Evolutionary conservation across 106 monocot species (phyloP).

Genomic region (Ottelia alismoides): DNA sequence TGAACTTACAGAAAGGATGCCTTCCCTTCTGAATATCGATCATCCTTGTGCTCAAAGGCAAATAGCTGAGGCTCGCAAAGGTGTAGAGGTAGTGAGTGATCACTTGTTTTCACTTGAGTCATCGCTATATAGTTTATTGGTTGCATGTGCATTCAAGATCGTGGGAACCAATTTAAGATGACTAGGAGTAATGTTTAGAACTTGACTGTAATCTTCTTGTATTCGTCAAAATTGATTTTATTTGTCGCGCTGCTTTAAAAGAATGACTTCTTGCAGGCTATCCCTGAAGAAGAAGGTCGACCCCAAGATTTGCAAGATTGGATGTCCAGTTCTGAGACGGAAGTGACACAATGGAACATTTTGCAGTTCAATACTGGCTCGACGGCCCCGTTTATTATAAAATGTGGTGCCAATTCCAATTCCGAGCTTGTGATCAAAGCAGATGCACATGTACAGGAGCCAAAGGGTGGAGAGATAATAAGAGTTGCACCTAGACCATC

Average conservation of each 20-base stretch:
- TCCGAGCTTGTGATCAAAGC: slow-evolving; percentile 87
- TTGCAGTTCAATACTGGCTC: slow-evolving; percentile 96
- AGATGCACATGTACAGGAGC: slow-evolving; percentile 61
- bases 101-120: too few species aligned
- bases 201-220: too few species aligned
- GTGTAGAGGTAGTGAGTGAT: slow-evolving; percentile 90
- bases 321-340: slow-evolving; percentile 22
- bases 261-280: slow-evolving; percentile 54
- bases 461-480: slow-evolving; percentile 77
- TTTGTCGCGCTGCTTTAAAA: too few species aligned
- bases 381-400: slow-evolving; percentile 81
- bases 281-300: slow-evolving; percentile 37
- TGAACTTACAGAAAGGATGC: slow-evolving; percentile 73
- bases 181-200: too few species aligned
- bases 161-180: too few species aligned
- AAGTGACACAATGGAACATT: slow-evolving; percentile 91
- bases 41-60: slow-evolving; percentile 87
- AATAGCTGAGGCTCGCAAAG: slow-evolving; percentile 61
- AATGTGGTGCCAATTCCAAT: slow-evolving; percentile 87
- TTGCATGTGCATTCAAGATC: too few species aligned
- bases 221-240: too few species aligned
- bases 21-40: slow-evolving; percentile 87
- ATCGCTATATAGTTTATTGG: too few species aligned
- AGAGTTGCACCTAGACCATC: slow-evolving; percentile 69
- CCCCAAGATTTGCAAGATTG: slow-evolving; percentile 21